Percentiles rank a stretch among this genome's conserved stretches.
Evolutionary conservation across 1,139 yeast genomes (phyloP).

Genomic region (Pichia norvegensis): DNA sequence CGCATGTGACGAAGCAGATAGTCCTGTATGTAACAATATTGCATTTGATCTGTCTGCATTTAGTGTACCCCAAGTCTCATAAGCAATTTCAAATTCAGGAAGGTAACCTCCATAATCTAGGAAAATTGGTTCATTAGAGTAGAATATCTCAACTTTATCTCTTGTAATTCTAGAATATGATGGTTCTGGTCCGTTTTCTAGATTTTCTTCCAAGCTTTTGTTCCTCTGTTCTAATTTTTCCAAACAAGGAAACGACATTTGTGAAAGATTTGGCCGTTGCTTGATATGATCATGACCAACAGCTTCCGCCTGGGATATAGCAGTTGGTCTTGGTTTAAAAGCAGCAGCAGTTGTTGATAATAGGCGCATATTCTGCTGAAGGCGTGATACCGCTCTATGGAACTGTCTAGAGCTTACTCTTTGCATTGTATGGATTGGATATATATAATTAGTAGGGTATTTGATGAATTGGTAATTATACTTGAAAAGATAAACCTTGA

Average conservation of each 20-base stretch:
- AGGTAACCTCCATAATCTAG: slow-evolving; percentile 78
- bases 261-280: slow-evolving; percentile 45
- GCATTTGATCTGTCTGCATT: slow-evolving; percentile 61
- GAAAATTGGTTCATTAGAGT: slow-evolving; percentile 50
- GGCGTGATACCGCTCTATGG: background rate
- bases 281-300: slow-evolving; percentile 24
- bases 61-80: slow-evolving; percentile 83
- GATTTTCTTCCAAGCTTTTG: slow-evolving; percentile 38
- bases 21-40: slow-evolving; percentile 77
- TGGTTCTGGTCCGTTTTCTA: slow-evolving; percentile 70
- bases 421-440: background rate
- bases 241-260: slow-evolving; percentile 75
- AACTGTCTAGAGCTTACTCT: background rate
- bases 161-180: slow-evolving; percentile 62
- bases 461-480: no score
- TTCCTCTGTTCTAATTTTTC: slow-evolving; percentile 65
- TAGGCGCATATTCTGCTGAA: background rate
- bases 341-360: slow-evolving; percentile 4
- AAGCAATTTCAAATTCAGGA: slow-evolving; percentile 72
- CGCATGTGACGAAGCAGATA: slow-evolving; percentile 94
- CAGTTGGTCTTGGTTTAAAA: slow-evolving; percentile 22
- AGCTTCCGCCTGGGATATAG: slow-evolving; percentile 17
- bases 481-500: no score
- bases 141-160: slow-evolving; percentile 53
- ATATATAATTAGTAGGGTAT: background rate